These are phyloP conservation scores for Crepidotus sp. DNA, from an alignment of 1,284 basidiomycete genomes.

Conservation along the genomic window DNA sequence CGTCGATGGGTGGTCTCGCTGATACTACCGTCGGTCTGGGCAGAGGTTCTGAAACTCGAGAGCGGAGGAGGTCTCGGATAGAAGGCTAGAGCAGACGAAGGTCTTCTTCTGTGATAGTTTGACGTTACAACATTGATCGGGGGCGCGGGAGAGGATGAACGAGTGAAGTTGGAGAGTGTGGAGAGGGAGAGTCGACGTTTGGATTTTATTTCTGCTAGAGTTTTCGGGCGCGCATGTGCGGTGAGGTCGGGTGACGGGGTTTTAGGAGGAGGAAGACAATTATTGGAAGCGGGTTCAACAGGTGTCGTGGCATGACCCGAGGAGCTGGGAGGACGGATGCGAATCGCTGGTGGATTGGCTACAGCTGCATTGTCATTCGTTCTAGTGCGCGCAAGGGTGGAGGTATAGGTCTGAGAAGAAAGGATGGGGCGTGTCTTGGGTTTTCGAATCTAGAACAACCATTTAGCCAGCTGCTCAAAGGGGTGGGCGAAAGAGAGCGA, in stretches of 20 bases:
- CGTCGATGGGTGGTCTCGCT: background rate
- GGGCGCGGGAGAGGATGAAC: constrained; percentile 15
- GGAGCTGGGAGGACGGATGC: constrained; percentile 14
- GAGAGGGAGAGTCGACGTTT: constrained; percentile 30
- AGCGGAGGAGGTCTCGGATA: constrained; percentile 15
- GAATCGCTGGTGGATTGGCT: constrained; percentile 6
- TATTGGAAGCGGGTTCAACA: background rate
- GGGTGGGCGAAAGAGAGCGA: background rate
- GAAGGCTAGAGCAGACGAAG: constrained; percentile 19
- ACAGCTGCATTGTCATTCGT: background rate
- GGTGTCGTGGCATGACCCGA: background rate
- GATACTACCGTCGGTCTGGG: background rate
- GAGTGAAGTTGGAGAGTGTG: constrained; percentile 18
- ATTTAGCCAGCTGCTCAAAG: background rate
- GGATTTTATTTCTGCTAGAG: constrained; percentile 28
- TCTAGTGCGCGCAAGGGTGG: constrained; percentile 3
- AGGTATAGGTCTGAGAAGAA: constrained; percentile 11
- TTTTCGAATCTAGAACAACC: constrained; percentile 3
- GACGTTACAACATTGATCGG: constrained; percentile 17
- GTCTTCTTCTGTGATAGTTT: constrained; percentile 15
- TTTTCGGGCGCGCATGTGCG: constrained; percentile 26
- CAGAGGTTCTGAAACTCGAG: constrained; percentile 4
- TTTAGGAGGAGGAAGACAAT: background rate
- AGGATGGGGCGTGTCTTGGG: constrained; percentile 9
- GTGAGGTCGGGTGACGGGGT: constrained; percentile 17